phyloP scores from a whole-genome alignment of 2,329 filamentous ascomycete genomes.

The Venturia oleaginea region DNA sequence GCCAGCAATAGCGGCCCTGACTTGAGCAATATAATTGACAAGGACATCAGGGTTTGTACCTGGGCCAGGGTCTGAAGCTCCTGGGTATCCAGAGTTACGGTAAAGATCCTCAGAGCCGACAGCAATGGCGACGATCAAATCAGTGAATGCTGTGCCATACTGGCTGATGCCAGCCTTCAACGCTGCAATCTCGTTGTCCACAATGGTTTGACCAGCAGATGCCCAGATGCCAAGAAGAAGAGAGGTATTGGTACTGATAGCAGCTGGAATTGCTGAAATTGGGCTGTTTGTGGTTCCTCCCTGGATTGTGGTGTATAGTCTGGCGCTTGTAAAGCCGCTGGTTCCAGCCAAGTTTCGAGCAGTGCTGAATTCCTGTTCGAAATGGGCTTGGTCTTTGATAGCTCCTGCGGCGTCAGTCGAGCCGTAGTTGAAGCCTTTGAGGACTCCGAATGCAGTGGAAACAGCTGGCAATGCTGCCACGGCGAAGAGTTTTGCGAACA shows the following conservation, averaged over 20 bases:
- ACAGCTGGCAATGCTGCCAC: conserved; percentile 32
- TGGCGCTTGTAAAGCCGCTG: conserved; percentile 57
- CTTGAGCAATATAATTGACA: conserved; percentile 60
- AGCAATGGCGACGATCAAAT: conserved; percentile 70
- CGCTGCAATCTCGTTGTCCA: conserved; percentile 66
- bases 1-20: conserved; percentile 53
- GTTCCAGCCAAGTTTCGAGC: conserved; percentile 57
- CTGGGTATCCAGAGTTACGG: conserved; percentile 55
- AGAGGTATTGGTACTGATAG: conserved; percentile 68
- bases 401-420: conserved; percentile 51
- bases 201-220: conserved; percentile 34
- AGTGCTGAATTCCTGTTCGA: conserved; percentile 59
- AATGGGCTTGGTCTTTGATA: conserved; percentile 54
- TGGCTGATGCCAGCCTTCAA: conserved; percentile 58
- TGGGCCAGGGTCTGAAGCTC: conserved; percentile 50
- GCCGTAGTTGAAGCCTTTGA: conserved; percentile 68
- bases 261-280: conserved; percentile 67
- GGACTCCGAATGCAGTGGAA: conserved; percentile 25
- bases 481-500: conserved; percentile 26
- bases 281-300: conserved; percentile 53
- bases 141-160: conserved; percentile 58
- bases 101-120: conserved; percentile 72
- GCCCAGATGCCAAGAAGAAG: conserved; percentile 76
- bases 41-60: conserved; percentile 56
- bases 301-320: conserved; percentile 71